These are phyloP conservation scores for Hypoxylon sp. DNA, from an alignment of 2,329 filamentous ascomycete species.

Conservation along the genomic window DNA sequence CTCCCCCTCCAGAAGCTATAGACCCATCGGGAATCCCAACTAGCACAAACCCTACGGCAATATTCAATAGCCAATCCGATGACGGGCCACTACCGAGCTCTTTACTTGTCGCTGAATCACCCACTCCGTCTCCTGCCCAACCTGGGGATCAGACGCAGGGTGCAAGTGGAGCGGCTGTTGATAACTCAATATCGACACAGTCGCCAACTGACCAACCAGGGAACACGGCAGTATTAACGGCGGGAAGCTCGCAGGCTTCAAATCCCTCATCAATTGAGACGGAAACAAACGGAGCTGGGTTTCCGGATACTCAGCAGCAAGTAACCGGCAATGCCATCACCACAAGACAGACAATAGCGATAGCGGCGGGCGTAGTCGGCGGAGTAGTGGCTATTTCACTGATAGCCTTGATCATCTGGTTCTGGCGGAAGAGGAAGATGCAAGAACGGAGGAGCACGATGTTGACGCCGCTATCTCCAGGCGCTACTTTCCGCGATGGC, in stretches of 20 bases:
- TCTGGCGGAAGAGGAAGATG: conserved; percentile 62
- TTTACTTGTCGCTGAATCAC: conserved; percentile 6
- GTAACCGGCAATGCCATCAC: conserved; percentile 49
- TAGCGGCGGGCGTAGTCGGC: conserved; percentile 68
- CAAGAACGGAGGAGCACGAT: conserved; percentile 64
- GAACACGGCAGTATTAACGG: conserved; percentile 17
- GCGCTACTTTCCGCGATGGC: conserved; percentile 46
- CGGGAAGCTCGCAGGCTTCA: conserved; percentile 21
- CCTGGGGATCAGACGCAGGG: conserved; percentile 28
- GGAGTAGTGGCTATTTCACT: conserved; percentile 63
- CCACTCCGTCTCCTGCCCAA: conserved; percentile 27
- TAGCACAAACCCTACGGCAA: conserved; percentile 33
- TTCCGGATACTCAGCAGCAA: conserved; percentile 42
- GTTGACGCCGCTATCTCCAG: conserved; percentile 63
- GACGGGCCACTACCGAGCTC: conserved; percentile 4
- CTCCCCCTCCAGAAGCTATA: background rate
- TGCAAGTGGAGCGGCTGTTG: conserved; percentile 34
- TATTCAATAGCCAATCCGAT: conserved; percentile 17
- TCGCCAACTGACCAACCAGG: conserved; percentile 17
- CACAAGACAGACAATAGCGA: conserved; percentile 58
- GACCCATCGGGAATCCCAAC: conserved; percentile 52
- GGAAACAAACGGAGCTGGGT: conserved; percentile 37
- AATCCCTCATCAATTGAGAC: conserved; percentile 39
- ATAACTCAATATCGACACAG: conserved; percentile 34
- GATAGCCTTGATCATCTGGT: conserved; percentile 66